Evolutionary conservation across 2,329 filamentous ascomycete species (phyloP).

Genomic region (Fusarium sulawesiense): DNA sequence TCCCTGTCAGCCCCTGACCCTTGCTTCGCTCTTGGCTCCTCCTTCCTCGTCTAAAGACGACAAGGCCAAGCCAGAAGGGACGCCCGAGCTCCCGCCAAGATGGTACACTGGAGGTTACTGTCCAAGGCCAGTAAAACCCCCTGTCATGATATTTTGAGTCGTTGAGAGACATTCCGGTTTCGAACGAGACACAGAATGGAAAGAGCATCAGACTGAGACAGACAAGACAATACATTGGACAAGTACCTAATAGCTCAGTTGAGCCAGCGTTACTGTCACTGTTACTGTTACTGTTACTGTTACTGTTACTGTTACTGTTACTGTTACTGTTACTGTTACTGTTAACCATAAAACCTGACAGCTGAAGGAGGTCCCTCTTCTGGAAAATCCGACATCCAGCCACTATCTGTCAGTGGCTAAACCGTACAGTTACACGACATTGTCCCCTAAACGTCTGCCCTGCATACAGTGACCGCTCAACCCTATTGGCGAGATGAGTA

Average conservation of each 20-base stretch:
- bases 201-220: conserved; percentile 31
- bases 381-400: conserved; percentile 12
- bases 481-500: conserved; percentile 24
- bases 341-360: not conserved
- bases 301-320: too few relatives aligned
- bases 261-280: conserved; percentile 2
- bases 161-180: conserved; percentile 20
- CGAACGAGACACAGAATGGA: conserved; percentile 24
- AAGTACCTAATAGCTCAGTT: conserved; percentile 13
- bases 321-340: too few relatives aligned
- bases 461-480: not conserved
- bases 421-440: not conserved
- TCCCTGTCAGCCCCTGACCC: conserved; percentile 32
- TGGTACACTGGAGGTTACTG: conserved; percentile 21
- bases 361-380: not conserved
- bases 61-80: conserved; percentile 22
- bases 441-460: not conserved
- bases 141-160: conserved; percentile 4
- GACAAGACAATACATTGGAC: not conserved
- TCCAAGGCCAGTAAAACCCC: conserved; percentile 16
- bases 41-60: not conserved
- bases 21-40: conserved; percentile 1
- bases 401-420: conserved; percentile 3
- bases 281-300: not conserved
- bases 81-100: conserved; percentile 27